A percentile compares a stretch with the other conserved stretches of the same genome.
phyloP scores from a whole-genome alignment of 768 basidiomycete species.

The Auricularia auricula-judae region DNA sequence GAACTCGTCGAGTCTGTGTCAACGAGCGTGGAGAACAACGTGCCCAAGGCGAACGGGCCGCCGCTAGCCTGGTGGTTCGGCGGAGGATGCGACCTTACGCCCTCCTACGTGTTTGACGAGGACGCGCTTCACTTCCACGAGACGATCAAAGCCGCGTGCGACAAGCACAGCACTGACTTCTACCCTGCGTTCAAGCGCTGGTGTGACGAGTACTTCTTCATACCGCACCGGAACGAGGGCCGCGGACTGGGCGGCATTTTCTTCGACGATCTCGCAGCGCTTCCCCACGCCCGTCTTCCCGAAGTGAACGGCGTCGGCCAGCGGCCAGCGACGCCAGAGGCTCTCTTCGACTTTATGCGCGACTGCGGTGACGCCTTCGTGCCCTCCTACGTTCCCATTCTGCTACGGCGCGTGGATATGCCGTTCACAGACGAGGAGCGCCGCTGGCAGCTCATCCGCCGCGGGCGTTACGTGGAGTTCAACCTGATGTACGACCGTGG shows the following conservation, averaged over 20 bases:
- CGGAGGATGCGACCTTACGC: conserved; percentile 90
- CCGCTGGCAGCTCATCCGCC: conserved; percentile 85
- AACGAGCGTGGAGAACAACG: conserved; percentile 17
- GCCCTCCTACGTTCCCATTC: conserved; percentile 84
- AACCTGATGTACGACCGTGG: conserved; percentile 81
- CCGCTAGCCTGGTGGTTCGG: conserved; percentile 97
- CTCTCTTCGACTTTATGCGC: conserved; percentile 68
- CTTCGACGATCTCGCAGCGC: conserved; percentile 82
- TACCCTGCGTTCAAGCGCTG: conserved; percentile 82
- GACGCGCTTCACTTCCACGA: conserved; percentile 83
- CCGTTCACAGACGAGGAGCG: conserved; percentile 46
- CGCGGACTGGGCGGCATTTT: conserved; percentile 90
- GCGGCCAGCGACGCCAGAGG: conserved; percentile 48
- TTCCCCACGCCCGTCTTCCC: conserved; percentile 52
- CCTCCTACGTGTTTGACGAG: conserved; percentile 80
- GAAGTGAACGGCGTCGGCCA: conserved; percentile 14
- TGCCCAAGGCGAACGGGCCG: conserved; percentile 30
- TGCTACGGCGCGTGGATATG: conserved; percentile 37
- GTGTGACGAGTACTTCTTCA: conserved; percentile 97
- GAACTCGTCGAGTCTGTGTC: conserved; percentile 58
- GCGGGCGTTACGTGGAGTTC: conserved; percentile 94
- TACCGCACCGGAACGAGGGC: conserved; percentile 75
- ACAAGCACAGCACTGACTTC: conserved; percentile 52
- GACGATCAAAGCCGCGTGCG: conserved; percentile 66
- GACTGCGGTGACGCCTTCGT: conserved; percentile 70